These are phyloP conservation scores for Umbilicaria muhlenbergii DNA, from an alignment of 495 filamentous ascomycete species.

Conservation along the genomic window DNA sequence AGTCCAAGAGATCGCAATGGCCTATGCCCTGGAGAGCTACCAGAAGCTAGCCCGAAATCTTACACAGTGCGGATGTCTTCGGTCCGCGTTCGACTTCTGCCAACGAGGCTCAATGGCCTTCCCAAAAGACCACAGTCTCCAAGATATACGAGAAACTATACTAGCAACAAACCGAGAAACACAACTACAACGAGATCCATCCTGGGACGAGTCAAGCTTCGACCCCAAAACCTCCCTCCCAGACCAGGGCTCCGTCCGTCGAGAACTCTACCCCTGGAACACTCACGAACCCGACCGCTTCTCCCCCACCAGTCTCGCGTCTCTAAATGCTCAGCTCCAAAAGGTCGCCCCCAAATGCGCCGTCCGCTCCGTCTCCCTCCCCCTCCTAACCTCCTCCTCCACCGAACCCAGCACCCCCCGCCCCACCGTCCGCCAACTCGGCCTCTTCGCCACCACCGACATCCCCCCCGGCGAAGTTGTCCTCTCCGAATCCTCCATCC, in stretches of 20 bases:
- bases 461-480: constrained; percentile 64
- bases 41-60: constrained; percentile 44
- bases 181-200: constrained; percentile 4
- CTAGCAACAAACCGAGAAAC: background rate
- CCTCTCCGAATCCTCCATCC: constrained; percentile 58
- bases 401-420: constrained; percentile 18
- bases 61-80: constrained; percentile 50
- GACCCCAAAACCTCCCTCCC: constrained; percentile 23
- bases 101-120: constrained; percentile 18
- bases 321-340: constrained; percentile 50
- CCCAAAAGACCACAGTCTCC: background rate
- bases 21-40: constrained; percentile 26
- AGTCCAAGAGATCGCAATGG: constrained; percentile 21
- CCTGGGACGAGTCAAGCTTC: background rate
- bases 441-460: constrained; percentile 74
- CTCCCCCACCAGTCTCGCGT: constrained; percentile 43
- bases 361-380: constrained; percentile 56
- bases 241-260: constrained; percentile 59
- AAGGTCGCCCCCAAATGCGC: constrained; percentile 51
- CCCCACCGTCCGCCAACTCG: constrained; percentile 53
- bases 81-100: constrained; percentile 53
- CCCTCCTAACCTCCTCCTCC: constrained; percentile 34
- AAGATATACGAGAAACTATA: constrained; percentile 3
- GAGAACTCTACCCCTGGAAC: constrained; percentile 94
- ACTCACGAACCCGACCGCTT: constrained; percentile 73